A percentile compares a stretch with the other conserved stretches of the same genome.
Evolutionary conservation across 331 rosid species (phyloP).

Genomic region (Malus hybrid): DNA sequence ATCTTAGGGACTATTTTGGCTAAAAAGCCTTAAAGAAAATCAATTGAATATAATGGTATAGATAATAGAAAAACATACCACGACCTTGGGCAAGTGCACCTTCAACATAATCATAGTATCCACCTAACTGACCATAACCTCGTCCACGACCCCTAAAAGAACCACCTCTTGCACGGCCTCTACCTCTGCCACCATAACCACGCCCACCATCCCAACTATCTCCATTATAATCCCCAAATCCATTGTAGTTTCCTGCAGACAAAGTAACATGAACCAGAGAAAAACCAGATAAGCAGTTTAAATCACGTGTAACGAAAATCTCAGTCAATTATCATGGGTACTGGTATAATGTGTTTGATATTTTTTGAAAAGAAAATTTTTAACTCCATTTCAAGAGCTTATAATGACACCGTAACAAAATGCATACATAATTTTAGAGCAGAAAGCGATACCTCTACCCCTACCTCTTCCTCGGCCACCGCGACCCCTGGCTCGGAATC

Average conservation of each 20-base stretch:
- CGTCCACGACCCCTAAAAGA: slow-evolving; percentile 50
- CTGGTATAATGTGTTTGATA: background rate
- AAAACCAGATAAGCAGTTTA: background rate
- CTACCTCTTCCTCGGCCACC: slow-evolving; percentile 49
- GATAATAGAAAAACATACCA: slow-evolving; percentile 33
- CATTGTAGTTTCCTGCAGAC: slow-evolving; percentile 47
- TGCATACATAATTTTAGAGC: background rate
- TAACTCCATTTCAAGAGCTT: background rate
- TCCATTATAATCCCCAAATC: slow-evolving; percentile 55
- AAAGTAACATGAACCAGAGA: slow-evolving; percentile 2
- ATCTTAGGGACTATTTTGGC: no score
- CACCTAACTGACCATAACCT: slow-evolving; percentile 46
- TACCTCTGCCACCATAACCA: slow-evolving; percentile 69
- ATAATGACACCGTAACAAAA: background rate
- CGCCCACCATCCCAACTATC: slow-evolving; percentile 74
- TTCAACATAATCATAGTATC: slow-evolving; percentile 59
- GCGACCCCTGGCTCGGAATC: slow-evolving; percentile 59
- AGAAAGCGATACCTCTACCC: slow-evolving; percentile 47
- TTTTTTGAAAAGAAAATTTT: background rate
- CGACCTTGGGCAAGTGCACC: slow-evolving; percentile 56
- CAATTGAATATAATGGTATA: background rate
- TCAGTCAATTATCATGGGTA: background rate
- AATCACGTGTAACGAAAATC: background rate
- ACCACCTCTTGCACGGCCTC: slow-evolving; percentile 65
- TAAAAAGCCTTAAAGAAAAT: background rate